These are phyloP conservation scores for Saturnispora diversa DNA, from an alignment of 805 yeast genomes.

Conservation along the genomic window DNA sequence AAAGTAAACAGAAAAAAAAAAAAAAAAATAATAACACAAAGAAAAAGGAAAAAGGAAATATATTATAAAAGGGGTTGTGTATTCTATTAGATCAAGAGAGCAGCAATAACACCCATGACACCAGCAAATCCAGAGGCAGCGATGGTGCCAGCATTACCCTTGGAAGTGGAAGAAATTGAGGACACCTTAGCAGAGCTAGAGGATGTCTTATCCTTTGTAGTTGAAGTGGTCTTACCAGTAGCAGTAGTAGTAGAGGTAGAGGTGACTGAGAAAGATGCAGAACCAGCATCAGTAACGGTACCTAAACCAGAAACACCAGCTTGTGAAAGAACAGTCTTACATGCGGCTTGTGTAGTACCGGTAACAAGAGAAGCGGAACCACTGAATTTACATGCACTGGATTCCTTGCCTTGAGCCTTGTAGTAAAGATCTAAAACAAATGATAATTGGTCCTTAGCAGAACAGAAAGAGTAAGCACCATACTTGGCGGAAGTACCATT, in stretches of 20 bases:
- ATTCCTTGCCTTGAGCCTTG: constrained; percentile 33
- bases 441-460: constrained; percentile 54
- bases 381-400: constrained; percentile 57
- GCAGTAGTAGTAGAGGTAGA: constrained; percentile 11
- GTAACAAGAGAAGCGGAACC: constrained; percentile 54
- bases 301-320: constrained; percentile 72
- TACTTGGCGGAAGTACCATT: constrained; percentile 61
- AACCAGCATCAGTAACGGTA: constrained; percentile 29
- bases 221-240: constrained; percentile 5
- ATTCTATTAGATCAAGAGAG: constrained; percentile 21
- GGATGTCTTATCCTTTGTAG: constrained; percentile 10
- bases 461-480: constrained; percentile 70
- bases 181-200: constrained; percentile 15
- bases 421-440: constrained; percentile 62
- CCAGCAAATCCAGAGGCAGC: constrained; percentile 15
- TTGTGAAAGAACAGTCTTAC: constrained; percentile 48
- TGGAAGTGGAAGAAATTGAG: constrained; percentile 16
- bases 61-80: not conserved
- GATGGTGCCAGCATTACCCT: constrained; percentile 14
- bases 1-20: not conserved
- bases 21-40: not conserved
- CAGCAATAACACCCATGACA: constrained; percentile 19
- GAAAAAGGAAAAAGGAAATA: not conserved
- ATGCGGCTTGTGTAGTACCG: constrained; percentile 44
- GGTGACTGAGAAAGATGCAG: constrained; percentile 14